Base-by-base conservation (phyloP, 2,329 filamentous ascomycete species). In the Bipolaris cookei region DNA sequence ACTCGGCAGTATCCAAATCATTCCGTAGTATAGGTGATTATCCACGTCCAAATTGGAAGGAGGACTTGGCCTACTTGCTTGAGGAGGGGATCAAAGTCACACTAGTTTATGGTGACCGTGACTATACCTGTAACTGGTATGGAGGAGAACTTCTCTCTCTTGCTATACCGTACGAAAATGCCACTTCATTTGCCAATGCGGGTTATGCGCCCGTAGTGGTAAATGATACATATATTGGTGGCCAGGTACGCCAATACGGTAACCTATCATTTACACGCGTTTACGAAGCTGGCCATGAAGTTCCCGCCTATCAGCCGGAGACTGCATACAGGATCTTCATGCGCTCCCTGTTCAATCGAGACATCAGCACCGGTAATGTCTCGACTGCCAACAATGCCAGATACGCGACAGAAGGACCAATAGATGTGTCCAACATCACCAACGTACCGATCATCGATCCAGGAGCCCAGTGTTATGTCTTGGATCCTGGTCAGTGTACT, bases 181-280 rank as follows among this genome's bases (percentile, higher is more conserved):
- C 80, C 0, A 74, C 77, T 1, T 75, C 78, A 25, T 95, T 94
- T 71, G 78, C 82, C 1, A 73, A 78, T 0, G 87, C 91, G 0
- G 90, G 90, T 0, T 95, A 95, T 71, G 84, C 86, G 0, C 86
- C 88, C 13, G 86, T 95, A 60, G 79, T 87, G 11, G 86, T 90
- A 38, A 90, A 91, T 69, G 82, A 81, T 23, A 81, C 83, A 6
- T 89, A 89, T 75, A 85, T 87, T 69, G 90, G 86, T 49, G 91
- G 91, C 18, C 84, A 86, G 54, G 90, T 91, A 0, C 84, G 90
- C 3, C 90, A 95, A 73, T 90, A 86, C 66, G 90, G 89, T 10
- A 93, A 93, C 54, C 71, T 85, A 6, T 80, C 76, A 32, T 84
- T 84, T 67, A 77, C 77, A 5, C 77, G 81, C 13, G 77, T 84